Evolutionary conservation across 805 yeast species (phyloP), one percentile per base, ranked within the genome.

Genomic region (Candida broadrunensis): DNA sequence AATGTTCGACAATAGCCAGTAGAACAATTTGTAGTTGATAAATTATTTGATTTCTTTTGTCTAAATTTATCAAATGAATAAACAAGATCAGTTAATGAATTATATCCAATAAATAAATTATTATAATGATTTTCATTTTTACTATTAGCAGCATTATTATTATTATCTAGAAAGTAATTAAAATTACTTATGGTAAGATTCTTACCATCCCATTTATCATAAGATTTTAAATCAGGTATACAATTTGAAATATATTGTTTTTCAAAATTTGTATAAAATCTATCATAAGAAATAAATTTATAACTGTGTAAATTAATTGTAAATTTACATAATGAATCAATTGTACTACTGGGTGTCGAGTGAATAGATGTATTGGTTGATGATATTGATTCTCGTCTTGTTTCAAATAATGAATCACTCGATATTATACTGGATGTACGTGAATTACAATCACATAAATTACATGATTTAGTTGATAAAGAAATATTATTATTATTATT

Each of bases 221-320:
- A 68, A 9, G 71, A 61, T 45, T 66, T 65, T 39, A 69, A 55
- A 33, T 50, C 54, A 1, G 72, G 72, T 11, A 67, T 48, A 46
- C 74, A 68, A 41, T 60, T 60, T 27, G 60, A 55, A 16, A 70
- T 65, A 47, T 60, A 67, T 40, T 56, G 61, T 47, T 64, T 62
- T 39, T 69, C 75, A 17, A 44, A n/a, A 7, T 41, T 31, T n/a
- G 41, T 36, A 17, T 53, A 47, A 21, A 38, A 42, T 13, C 42
- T 43, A 8, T 58, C 60, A 32, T 43, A n/a, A 3, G 39, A 37
- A 18, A 16, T 31, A 19, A 44, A 44, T 21, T 36, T 41, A 19
- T 14, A 26, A 24, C 33, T 39, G n/a, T 35, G 24, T 9, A 21
- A 21, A 7, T 6, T 9, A 9, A 9, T 21, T 21, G 24, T 21